Evolutionary conservation across 2,329 filamentous ascomycete genomes (phyloP), one percentile per base, ranked within the genome.

Genomic region (Calonectria hongkongensis): DNA sequence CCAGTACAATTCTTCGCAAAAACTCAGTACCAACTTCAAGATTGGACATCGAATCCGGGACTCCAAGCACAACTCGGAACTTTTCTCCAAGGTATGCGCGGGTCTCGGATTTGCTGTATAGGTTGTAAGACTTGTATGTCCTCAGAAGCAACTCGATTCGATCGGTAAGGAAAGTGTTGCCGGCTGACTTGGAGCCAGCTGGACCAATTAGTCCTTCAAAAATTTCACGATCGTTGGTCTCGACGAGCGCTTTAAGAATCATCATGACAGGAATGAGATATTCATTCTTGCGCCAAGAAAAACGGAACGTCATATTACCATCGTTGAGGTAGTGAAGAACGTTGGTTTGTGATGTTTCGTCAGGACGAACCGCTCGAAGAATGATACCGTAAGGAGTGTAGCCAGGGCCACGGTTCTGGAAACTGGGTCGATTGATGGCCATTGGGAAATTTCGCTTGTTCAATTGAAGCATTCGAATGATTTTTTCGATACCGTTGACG

Each of bases 261-360:
- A 99, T 98, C 90, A 98, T 93, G 73, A 95, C 94, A 1, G 97
- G 97, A 2, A 99, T 91, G n/a, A 99, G 91, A 81, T 95, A 99
- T 84, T 99, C 97, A 78, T 95, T 95, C 86, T 99, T 99, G 78
- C 96, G 91, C 96, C 96, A 99, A 8, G 96, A 98, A 85, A 99
- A 99, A 70, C 97, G 91, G 85, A 99, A 98, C 0, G 95, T 98
- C 79, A 98, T 93, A 84, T 98, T 98, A 76, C 97, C 97, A 83
- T 99, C 97, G 79, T 90, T 95, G 70, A 99, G 90, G 84, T 98
- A 99, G 85, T 99, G 97, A 62, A 99, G 89, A 41, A 98, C 95
- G 81, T 98, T 99, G 45, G 96, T 98, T 85, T 98, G 96, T 36
- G 96, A 98, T 10, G 96, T 98, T 86, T 99, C 95, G 85, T 99